Evolutionary conservation across 2,329 filamentous ascomycete genomes (phyloP), one percentile per base, ranked within the genome.

Genomic region (Lachnellula arida): DNA sequence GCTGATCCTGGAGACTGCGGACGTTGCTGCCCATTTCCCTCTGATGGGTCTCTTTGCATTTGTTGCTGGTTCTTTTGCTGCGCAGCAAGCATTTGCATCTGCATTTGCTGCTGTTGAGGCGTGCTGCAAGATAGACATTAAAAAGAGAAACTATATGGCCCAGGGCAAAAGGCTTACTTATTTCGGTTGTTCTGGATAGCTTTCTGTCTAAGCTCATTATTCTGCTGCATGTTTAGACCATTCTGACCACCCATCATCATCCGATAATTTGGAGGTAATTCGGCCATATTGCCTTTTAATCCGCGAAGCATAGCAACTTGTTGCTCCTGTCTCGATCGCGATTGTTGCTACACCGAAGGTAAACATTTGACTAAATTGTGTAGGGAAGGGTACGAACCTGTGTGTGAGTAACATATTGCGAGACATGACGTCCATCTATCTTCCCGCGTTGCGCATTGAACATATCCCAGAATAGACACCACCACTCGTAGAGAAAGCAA

Each of bases 401-500:
- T 60, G 87, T 91, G 68, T 95, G 89, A 57, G 81, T 76, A 56
- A 95, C 83, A 72, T 96, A 96, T 75, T 89, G 85, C 60, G 81
- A 81, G 47, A 90, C 86, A 57, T 81, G 81, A 25, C 79, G 85
- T 54, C 80, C 80, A 53, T 81, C 82, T 46, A 68, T 70, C 71
- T 85, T 86, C 67, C 80, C 82, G 68, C 90, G 88, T 70, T 93
- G 89, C 54, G 91, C 90, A 68, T 85, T 85, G 73, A 89, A 95
- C 65, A 97, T 91, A 68, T 99, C 94, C 91, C 91, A 97, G 73
- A 99, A 99, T 51, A 97, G 81, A 68, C 87, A 90, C 77, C 95
- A 99, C 94, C 94, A 99, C 68, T 97, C 94, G 65, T 91, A 88
- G n/a, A 99, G 78, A 68, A 99, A 97, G 25, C 89, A 90, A 60